phyloP scores from a whole-genome alignment of 2,329 filamentous ascomycete species.

The Leptographium radiaticola region DNA sequence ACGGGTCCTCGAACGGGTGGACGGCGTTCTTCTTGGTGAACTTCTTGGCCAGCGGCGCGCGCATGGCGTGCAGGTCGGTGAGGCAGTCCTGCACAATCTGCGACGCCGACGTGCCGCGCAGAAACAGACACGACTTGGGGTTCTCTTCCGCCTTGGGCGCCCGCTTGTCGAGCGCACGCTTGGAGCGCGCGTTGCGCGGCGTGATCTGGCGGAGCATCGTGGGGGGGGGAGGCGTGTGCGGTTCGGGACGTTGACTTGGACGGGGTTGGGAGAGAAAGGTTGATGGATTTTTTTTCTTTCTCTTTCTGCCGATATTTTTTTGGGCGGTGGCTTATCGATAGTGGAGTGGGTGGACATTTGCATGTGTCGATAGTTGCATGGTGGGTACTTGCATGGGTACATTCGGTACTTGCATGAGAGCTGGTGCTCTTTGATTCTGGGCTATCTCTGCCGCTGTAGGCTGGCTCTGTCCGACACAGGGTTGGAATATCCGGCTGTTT shows the following conservation, averaged over 20 bases:
- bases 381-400: too few relatives aligned
- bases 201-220: conserved; percentile 23
- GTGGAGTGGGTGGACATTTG: too few relatives aligned
- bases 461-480: too few relatives aligned
- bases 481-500: too few relatives aligned
- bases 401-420: too few relatives aligned
- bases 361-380: too few relatives aligned
- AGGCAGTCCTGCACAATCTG: conserved; percentile 73
- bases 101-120: conserved; percentile 76
- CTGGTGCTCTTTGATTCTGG: too few relatives aligned
- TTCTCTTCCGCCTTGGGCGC: conserved; percentile 84
- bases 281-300: neutral
- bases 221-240: neutral
- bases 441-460: too few relatives aligned
- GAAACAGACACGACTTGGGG: conserved; percentile 77
- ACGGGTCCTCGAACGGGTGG: conserved; percentile 76
- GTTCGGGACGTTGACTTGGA: neutral
- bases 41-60: conserved; percentile 72
- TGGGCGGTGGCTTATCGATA: neutral
- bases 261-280: neutral
- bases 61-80: conserved; percentile 72
- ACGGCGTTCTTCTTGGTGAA: conserved; percentile 90
- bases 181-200: conserved; percentile 68
- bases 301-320: neutral
- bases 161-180: conserved; percentile 86